phyloP scores from a whole-genome alignment of 2,329 filamentous ascomycete species.

The Fusarium paranaense region DNA sequence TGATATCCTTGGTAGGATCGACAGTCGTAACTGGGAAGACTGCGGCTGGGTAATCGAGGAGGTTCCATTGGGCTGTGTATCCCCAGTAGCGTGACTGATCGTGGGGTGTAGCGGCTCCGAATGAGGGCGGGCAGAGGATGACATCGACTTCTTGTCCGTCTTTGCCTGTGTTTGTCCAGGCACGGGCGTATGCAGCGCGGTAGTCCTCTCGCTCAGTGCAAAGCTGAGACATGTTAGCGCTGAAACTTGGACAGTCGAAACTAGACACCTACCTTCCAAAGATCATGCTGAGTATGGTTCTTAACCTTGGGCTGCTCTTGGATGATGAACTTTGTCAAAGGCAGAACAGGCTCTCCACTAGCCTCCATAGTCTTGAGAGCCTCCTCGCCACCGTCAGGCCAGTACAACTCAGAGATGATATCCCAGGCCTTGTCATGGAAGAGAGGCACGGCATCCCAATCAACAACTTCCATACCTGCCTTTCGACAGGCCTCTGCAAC shows the following conservation, averaged over 20 bases:
- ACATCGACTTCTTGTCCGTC: slow-evolving; percentile 63
- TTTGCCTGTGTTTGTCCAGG: slow-evolving; percentile 52
- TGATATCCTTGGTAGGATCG: slow-evolving; percentile 41
- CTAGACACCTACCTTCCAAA: slow-evolving; percentile 51
- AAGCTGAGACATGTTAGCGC: slow-evolving; percentile 35
- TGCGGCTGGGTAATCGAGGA: slow-evolving; percentile 73
- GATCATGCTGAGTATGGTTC: slow-evolving; percentile 52
- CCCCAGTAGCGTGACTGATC: slow-evolving; percentile 65
- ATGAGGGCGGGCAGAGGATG: slow-evolving; percentile 70
- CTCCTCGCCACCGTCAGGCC: slow-evolving; percentile 69
- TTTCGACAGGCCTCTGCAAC: slow-evolving; percentile 61
- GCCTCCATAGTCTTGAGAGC: slow-evolving; percentile 61
- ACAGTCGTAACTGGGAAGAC: slow-evolving; percentile 67
- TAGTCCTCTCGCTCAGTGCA: slow-evolving; percentile 54
- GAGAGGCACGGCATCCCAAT: slow-evolving; percentile 62
- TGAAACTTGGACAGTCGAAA: accelerated
- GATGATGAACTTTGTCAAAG: slow-evolving; percentile 67
- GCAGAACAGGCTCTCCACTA: slow-evolving; percentile 68
- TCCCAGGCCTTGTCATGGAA: slow-evolving; percentile 65
- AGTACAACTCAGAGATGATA: slow-evolving; percentile 61
- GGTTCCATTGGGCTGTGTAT: slow-evolving; percentile 76
- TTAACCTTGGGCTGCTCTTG: slow-evolving; percentile 62
- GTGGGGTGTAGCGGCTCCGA: slow-evolving; percentile 61
- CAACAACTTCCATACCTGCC: slow-evolving; percentile 65
- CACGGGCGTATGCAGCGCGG: slow-evolving; percentile 50